Evolutionary conservation across 148 eudicot species (phyloP).

Genomic region (Dianthus caryophyllus): DNA sequence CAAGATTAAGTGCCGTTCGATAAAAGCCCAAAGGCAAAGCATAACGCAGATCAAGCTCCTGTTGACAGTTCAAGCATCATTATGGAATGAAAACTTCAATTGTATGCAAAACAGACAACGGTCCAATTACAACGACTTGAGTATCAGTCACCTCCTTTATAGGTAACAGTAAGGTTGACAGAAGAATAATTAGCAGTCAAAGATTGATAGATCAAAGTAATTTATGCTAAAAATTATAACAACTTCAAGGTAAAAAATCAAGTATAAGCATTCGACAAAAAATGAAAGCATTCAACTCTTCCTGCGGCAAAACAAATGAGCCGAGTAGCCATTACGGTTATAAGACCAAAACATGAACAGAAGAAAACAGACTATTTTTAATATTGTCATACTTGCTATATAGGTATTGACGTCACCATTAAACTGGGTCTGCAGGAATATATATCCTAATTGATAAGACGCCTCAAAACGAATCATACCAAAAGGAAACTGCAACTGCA

Average conservation of each 20-base stretch:
- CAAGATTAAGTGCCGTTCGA: slow-evolving; percentile 66
- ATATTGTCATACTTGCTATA: background rate
- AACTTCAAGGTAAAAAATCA: background rate
- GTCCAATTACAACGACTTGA: slow-evolving; percentile 6
- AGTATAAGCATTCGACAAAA: slow-evolving; percentile 1
- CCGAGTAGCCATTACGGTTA: background rate
- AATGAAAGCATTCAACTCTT: slow-evolving; percentile 1
- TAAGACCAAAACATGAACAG: background rate
- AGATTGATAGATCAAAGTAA: background rate
- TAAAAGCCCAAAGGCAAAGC: slow-evolving; percentile 77
- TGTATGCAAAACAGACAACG: background rate
- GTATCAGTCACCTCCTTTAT: slow-evolving; percentile 9
- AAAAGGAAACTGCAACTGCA: no score
- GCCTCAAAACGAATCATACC: no score
- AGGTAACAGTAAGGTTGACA: background rate
- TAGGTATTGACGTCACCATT: background rate
- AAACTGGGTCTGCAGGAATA: no score
- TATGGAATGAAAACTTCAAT: background rate
- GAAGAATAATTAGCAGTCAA: background rate
- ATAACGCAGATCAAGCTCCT: slow-evolving; percentile 82
- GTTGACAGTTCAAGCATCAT: slow-evolving; percentile 25
- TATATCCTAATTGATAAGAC: no score
- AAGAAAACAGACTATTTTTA: background rate
- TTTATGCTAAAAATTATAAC: background rate
- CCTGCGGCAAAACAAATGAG: background rate